These are phyloP conservation scores for Russula virescens DNA, from an alignment of 768 basidiomycete genomes.

Conservation along the genomic window DNA sequence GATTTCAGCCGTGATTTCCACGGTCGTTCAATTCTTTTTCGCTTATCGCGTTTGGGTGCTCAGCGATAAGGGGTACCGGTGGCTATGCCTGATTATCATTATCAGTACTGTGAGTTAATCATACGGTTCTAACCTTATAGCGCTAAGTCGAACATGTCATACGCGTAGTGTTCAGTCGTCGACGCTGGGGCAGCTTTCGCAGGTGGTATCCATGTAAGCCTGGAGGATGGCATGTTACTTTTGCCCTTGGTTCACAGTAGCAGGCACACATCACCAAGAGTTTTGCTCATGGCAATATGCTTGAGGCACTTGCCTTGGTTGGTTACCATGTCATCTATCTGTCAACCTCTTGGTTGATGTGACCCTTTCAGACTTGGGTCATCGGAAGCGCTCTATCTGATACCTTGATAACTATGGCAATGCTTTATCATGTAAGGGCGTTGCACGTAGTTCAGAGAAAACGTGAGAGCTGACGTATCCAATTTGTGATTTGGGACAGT, in stretches of 20 bases:
- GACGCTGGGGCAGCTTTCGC: not conserved
- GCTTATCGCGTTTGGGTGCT: slow-evolving; percentile 18
- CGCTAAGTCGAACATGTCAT: not conserved
- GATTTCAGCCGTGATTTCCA: not conserved
- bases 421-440: slow-evolving; percentile 8
- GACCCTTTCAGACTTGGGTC: slow-evolving; percentile 7
- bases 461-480: not conserved
- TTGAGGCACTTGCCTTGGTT: not conserved
- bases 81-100: slow-evolving; percentile 3
- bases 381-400: not conserved
- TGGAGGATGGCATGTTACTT: not conserved
- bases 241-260: not conserved
- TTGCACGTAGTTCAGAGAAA: not conserved
- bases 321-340: too few relatives aligned
- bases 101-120: slow-evolving; percentile 3
- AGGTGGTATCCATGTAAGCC: slow-evolving; percentile 6
- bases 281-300: not conserved
- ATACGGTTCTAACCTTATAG: not conserved
- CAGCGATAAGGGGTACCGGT: not conserved
- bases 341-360: not conserved
- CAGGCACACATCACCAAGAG: not conserved
- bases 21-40: slow-evolving; percentile 14
- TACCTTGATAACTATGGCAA: not conserved
- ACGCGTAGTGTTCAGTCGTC: not conserved
- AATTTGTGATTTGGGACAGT: not conserved